Conservation (phyloP, 768 basidiomycete species). For the button mushroom (Agaricus bisporus) region DNA sequence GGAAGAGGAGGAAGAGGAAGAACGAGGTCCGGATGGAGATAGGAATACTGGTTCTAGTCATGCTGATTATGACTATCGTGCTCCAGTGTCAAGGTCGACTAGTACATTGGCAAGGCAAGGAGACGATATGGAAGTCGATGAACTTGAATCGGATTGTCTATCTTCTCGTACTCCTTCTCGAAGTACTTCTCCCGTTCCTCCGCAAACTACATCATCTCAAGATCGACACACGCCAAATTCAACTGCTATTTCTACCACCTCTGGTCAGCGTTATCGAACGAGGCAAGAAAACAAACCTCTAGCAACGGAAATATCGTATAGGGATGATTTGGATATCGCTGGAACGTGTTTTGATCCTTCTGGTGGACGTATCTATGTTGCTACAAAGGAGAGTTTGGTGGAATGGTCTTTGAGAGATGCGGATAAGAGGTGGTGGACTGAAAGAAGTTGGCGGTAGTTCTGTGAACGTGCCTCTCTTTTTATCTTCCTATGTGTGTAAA, state of each 20-base stretch:
- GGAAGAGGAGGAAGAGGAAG: conserved; percentile 15
- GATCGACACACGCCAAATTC: not conserved
- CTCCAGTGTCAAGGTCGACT: conserved; percentile 9
- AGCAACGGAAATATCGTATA: conserved; percentile 11
- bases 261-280: not conserved
- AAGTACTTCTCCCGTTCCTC: conserved; percentile 33
- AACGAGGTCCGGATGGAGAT: conserved; percentile 15
- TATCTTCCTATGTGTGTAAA: not conserved
- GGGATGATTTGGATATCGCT: conserved; percentile 24
- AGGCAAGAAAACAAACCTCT: not conserved
- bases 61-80: conserved; percentile 24
- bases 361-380: conserved; percentile 26
- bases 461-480: not conserved
- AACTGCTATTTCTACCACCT: not conserved
- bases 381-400: conserved; percentile 15
- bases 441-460: conserved; percentile 36
- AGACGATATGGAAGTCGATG: conserved; percentile 42
- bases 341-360: conserved; percentile 27
- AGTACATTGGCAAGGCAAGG: conserved; percentile 15
- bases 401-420: conserved; percentile 43
- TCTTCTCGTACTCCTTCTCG: conserved; percentile 32
- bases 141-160: conserved; percentile 50
- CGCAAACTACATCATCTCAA: not conserved
- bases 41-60: conserved; percentile 23
- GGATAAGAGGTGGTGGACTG: conserved; percentile 70